Conservation (phyloP, 108 stramenopile species). For the Ochromonas danica region DNA sequence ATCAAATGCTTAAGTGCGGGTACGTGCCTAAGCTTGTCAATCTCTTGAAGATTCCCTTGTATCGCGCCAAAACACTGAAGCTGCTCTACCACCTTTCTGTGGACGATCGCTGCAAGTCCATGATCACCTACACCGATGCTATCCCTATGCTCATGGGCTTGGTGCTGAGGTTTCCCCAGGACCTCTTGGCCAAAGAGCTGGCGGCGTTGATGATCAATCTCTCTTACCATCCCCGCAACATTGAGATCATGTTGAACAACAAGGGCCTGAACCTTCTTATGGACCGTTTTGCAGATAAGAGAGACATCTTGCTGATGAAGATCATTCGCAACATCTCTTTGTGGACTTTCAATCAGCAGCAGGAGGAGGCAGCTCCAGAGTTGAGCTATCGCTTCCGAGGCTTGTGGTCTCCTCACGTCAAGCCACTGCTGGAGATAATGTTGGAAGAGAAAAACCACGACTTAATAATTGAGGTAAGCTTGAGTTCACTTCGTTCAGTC, state of each 20-base stretch:
- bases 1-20: conserved; percentile 45
- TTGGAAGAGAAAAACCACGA: conserved; percentile 49
- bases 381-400: conserved; percentile 46
- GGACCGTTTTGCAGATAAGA: conserved; percentile 47
- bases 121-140: conserved; percentile 59
- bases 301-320: conserved; percentile 52
- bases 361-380: conserved; percentile 19
- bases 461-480: background rate
- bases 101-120: conserved; percentile 60
- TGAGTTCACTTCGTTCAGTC: background rate
- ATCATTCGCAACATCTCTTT: conserved; percentile 57
- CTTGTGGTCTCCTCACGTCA: conserved; percentile 58
- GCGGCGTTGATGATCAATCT: conserved; percentile 61
- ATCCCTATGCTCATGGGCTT: conserved; percentile 60
- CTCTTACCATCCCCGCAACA: conserved; percentile 45
- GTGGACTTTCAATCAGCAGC: conserved; percentile 55
- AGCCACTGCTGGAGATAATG: conserved; percentile 44
- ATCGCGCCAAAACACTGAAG: conserved; percentile 47
- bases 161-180: conserved; percentile 52
- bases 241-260: conserved; percentile 48
- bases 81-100: conserved; percentile 62
- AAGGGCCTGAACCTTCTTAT: conserved; percentile 51
- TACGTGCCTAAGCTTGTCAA: conserved; percentile 53
- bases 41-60: conserved; percentile 50
- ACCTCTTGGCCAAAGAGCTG: conserved; percentile 55